Conservation (phyloP, 176 grass and related monocot genomes). For the Carex myosuroides region DNA sequence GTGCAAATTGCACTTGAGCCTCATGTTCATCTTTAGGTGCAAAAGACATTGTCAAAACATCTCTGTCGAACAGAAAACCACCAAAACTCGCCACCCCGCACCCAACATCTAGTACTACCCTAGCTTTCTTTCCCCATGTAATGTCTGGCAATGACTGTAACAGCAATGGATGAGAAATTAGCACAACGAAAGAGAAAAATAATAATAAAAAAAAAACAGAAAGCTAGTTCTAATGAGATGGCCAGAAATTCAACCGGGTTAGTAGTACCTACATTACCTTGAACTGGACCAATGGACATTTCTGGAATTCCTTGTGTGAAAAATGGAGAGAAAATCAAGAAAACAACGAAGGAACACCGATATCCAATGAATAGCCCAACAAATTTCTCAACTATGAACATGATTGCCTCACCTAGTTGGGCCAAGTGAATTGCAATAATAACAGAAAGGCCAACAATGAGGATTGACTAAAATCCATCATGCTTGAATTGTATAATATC, state of each 20-base stretch:
- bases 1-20: conserved; percentile 96
- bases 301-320: neutral
- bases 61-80: conserved; percentile 78
- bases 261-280: neutral
- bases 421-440: conserved; percentile 1
- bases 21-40: conserved; percentile 98
- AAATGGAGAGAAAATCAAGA: neutral
- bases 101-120: conserved; percentile 79
- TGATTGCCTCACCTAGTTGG: neutral
- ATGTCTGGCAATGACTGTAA: conserved; percentile 44
- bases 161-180: neutral
- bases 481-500: neutral
- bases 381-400: neutral
- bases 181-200: neutral
- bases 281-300: neutral
- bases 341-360: neutral
- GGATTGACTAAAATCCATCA: neutral
- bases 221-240: neutral
- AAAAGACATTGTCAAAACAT: conserved; percentile 79
- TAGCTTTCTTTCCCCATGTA: conserved; percentile 52
- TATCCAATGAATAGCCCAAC: neutral
- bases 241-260: neutral
- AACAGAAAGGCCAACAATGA: neutral
- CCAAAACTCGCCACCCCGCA: conserved; percentile 96
- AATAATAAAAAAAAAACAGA: neutral